These are phyloP conservation scores for Coriolopsis trogii DNA, from an alignment of 1,284 basidiomycete genomes.

Conservation along the genomic window DNA sequence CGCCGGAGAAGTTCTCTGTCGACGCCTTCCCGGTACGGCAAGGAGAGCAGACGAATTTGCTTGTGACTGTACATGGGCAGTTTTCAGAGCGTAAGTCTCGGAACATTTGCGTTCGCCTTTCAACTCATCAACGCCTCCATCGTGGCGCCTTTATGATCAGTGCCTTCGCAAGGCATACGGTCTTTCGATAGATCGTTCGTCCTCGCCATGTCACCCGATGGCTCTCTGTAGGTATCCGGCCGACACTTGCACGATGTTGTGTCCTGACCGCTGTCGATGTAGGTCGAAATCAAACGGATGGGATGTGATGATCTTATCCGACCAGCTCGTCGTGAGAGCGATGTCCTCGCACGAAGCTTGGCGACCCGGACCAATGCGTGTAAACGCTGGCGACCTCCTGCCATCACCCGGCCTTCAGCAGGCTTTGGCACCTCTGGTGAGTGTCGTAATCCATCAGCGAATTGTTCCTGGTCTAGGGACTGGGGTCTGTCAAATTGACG, in stretches of 20 bases:
- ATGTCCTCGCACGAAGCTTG: slow-evolving; percentile 86
- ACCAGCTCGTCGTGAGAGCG: slow-evolving; percentile 81
- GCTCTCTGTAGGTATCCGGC: slow-evolving; percentile 68
- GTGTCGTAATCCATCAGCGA: slow-evolving; percentile 34
- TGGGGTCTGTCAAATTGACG: slow-evolving; percentile 14
- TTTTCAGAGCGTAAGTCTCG: slow-evolving; percentile 82
- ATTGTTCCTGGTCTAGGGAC: slow-evolving; percentile 4
- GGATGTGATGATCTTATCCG: slow-evolving; percentile 90
- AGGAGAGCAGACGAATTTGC: slow-evolving; percentile 64
- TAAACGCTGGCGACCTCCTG: slow-evolving; percentile 50
- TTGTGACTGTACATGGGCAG: slow-evolving; percentile 90
- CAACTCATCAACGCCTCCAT: slow-evolving; percentile 4
- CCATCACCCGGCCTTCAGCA: slow-evolving; percentile 46
- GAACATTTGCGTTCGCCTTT: neutral
- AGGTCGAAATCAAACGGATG: slow-evolving; percentile 85
- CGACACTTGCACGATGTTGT: slow-evolving; percentile 5
- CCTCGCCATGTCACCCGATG: slow-evolving; percentile 78
- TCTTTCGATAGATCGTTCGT: slow-evolving; percentile 95
- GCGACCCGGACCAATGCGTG: slow-evolving; percentile 69
- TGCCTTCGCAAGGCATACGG: slow-evolving; percentile 60
- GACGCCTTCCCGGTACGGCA: slow-evolving; percentile 84
- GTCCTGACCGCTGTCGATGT: slow-evolving; percentile 13
- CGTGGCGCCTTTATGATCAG: slow-evolving; percentile 14
- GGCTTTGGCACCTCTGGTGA: slow-evolving; percentile 55
- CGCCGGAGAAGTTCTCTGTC: slow-evolving; percentile 83